phyloP scores from a whole-genome alignment of 2,329 filamentous ascomycete species.

The Xylaria hypoxylon region DNA sequence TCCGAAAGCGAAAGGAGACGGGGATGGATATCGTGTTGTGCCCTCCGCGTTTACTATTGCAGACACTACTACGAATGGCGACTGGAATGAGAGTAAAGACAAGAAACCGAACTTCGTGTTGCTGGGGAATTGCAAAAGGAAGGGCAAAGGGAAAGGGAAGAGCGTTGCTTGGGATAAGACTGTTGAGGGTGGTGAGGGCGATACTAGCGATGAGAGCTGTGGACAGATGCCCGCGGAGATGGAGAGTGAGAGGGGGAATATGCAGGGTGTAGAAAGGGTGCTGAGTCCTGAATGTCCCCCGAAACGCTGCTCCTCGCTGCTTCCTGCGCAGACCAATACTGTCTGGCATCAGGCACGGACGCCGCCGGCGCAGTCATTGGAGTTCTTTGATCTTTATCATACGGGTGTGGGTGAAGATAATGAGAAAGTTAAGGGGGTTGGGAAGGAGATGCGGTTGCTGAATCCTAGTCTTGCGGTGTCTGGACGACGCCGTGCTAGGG shows the following conservation, averaged over 20 bases:
- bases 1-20: neutral
- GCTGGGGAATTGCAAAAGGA: neutral
- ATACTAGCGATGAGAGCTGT: conserved; percentile 11
- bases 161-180: conserved; percentile 32
- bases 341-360: conserved; percentile 29
- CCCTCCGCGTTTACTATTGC: too few relatives aligned
- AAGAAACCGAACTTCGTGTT: neutral
- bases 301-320: conserved; percentile 13
- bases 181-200: conserved; percentile 26
- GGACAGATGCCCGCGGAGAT: neutral
- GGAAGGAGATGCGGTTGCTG: conserved; percentile 12
- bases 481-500: conserved; percentile 15
- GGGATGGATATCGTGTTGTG: neutral
- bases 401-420: neutral
- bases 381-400: conserved; percentile 44
- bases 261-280: neutral
- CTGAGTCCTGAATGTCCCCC: neutral
- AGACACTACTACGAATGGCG: neutral
- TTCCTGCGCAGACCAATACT: neutral
- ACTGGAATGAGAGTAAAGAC: neutral
- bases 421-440: conserved; percentile 29
- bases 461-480: conserved; percentile 33
- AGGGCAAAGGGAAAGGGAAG: conserved; percentile 18
- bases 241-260: neutral
- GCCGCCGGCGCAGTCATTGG: conserved; percentile 45